Evolutionary conservation across 305 asterid genomes (phyloP).

Genomic region (Ajuga reptans): DNA sequence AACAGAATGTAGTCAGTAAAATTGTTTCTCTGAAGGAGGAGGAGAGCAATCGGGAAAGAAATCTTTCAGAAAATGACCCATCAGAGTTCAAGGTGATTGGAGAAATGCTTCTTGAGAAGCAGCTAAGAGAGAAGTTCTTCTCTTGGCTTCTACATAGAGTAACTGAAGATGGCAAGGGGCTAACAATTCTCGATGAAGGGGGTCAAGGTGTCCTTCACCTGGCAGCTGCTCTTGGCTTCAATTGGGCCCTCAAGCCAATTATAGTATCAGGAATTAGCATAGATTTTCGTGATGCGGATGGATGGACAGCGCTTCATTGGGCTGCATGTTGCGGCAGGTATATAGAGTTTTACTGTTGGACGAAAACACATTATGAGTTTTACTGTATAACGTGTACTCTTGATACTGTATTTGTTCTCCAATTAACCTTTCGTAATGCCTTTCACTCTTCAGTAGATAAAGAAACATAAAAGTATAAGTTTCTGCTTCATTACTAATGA

Average conservation of each 20-base stretch:
- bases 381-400: not conserved
- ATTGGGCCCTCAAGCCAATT: conserved; percentile 75
- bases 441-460: not conserved
- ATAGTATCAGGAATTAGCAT: conserved; percentile 56
- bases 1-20: conserved; percentile 33
- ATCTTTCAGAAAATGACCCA: conserved; percentile 26
- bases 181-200: conserved; percentile 46
- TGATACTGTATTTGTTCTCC: not conserved
- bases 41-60: conserved; percentile 36
- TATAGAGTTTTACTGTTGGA: not conserved
- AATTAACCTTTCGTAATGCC: not conserved
- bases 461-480: not conserved
- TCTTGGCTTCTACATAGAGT: conserved; percentile 64
- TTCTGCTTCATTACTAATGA: conserved; percentile 5
- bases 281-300: conserved; percentile 86
- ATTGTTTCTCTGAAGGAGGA: conserved; percentile 47
- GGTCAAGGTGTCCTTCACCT: conserved; percentile 92
- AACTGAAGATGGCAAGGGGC: conserved; percentile 54
- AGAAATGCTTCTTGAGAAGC: conserved; percentile 44
- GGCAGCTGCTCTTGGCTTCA: conserved; percentile 88
- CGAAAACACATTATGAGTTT: not conserved
- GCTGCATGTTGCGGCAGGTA: conserved; percentile 96
- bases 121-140: conserved; percentile 55
- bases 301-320: conserved; percentile 99
- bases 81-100: conserved; percentile 32